These are phyloP conservation scores for Platanthera guangdongensis DNA, from an alignment of 106 monocot species.

Conservation along the genomic window DNA sequence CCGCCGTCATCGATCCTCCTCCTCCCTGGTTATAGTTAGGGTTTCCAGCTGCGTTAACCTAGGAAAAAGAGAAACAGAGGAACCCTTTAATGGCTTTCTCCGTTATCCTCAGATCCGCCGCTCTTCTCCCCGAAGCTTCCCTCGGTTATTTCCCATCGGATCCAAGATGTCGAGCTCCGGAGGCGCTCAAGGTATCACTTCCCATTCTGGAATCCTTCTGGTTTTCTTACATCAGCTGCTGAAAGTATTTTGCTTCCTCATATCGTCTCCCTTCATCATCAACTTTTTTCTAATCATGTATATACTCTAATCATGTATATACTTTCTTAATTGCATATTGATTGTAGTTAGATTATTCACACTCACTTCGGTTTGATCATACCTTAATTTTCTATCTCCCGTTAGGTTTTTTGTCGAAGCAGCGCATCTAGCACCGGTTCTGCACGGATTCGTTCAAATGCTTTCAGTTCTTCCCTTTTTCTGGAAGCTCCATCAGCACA, in stretches of 20 bases:
- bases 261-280: neutral
- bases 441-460: conserved; percentile 10
- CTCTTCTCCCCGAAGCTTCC: conserved; percentile 6
- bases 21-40: neutral
- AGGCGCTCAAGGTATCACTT: conserved; percentile 14
- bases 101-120: conserved; percentile 16
- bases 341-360: neutral
- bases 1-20: neutral
- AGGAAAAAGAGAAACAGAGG: neutral
- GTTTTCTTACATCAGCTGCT: neutral
- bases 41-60: neutral
- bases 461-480: conserved; percentile 14
- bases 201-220: neutral
- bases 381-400: neutral
- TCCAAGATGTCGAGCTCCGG: conserved; percentile 1
- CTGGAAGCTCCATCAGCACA: conserved; percentile 11
- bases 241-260: conserved; percentile 1
- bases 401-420: conserved; percentile 1
- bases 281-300: no score
- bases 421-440: neutral
- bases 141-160: neutral
- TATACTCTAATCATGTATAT: neutral
- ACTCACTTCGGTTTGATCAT: neutral
- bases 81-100: conserved; percentile 10
- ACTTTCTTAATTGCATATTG: neutral